These are phyloP conservation scores for Acer negundo DNA, from an alignment of 345 rosid genomes.

Conservation along the genomic window DNA sequence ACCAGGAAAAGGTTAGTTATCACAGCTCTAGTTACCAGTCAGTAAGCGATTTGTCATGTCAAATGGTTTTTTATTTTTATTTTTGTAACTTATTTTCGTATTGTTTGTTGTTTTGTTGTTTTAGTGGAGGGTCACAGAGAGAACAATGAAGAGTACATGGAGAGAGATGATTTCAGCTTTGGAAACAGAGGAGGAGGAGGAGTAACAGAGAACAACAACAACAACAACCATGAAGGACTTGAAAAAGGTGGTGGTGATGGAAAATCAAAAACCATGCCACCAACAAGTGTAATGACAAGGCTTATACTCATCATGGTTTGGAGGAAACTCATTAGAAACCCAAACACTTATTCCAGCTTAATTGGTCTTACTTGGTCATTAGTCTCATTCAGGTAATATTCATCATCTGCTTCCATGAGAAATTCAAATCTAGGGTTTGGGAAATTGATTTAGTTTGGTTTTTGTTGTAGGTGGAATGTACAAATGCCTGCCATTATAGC, in stretches of 20 bases:
- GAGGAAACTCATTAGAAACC: slow-evolving; percentile 99
- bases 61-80: no score
- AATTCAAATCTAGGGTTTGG: slow-evolving; percentile 10
- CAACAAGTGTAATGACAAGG: slow-evolving; percentile 97
- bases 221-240: slow-evolving; percentile 39
- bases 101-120: neutral
- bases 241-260: slow-evolving; percentile 52
- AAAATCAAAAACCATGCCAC: slow-evolving; percentile 81
- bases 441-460: slow-evolving; percentile 5
- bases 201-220: slow-evolving; percentile 24
- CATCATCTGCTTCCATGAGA: slow-evolving; percentile 7
- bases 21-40: neutral
- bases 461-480: slow-evolving; percentile 77
- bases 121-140: slow-evolving; percentile 44
- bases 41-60: neutral
- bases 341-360: slow-evolving; percentile 95
- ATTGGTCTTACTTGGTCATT: slow-evolving; percentile 94
- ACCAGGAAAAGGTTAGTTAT: slow-evolving; percentile 66
- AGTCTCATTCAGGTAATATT: slow-evolving; percentile 71
- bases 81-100: neutral
- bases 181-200: slow-evolving; percentile 65
- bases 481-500: slow-evolving; percentile 95
- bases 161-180: slow-evolving; percentile 83
- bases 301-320: slow-evolving; percentile 97
- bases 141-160: slow-evolving; percentile 51